phyloP scores from a whole-genome alignment of 1,284 basidiomycete species.

The Leccinum fuscescens region DNA sequence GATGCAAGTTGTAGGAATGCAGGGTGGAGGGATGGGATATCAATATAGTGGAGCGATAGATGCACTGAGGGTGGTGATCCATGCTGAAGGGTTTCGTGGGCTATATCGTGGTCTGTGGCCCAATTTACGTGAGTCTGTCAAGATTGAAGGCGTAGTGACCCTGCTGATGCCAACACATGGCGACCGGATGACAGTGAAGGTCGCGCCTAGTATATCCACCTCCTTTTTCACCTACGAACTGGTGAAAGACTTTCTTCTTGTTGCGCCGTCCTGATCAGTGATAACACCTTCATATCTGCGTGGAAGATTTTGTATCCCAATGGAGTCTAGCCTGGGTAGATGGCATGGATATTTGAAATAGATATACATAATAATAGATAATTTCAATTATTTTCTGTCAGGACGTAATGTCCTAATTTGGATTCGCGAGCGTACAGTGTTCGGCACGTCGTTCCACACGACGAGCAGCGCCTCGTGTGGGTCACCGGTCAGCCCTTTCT shows the following conservation, averaged over 20 bases:
- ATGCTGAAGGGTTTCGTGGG: constrained; percentile 71
- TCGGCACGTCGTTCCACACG: constrained; percentile 14
- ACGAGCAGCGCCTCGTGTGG: constrained; percentile 20
- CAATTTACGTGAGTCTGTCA: constrained; percentile 73
- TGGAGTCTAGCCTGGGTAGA: background rate
- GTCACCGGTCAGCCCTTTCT: constrained; percentile 1
- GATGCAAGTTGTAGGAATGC: constrained; percentile 94
- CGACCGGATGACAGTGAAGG: constrained; percentile 60
- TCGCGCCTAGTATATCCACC: constrained; percentile 89
- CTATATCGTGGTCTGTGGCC: constrained; percentile 90
- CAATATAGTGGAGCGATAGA: constrained; percentile 81
- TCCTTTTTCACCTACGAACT: constrained; percentile 81
- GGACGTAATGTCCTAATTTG: constrained; percentile 10
- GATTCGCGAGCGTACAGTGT: constrained; percentile 6
- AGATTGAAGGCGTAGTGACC: constrained; percentile 11
- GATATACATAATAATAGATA: constrained; percentile 9
- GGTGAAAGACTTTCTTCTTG: constrained; percentile 40
- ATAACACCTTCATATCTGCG: background rate
- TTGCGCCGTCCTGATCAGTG: constrained; percentile 14
- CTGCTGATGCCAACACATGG: constrained; percentile 4
- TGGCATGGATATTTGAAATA: background rate
- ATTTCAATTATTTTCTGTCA: constrained; percentile 4
- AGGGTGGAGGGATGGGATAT: constrained; percentile 53
- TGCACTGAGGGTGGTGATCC: constrained; percentile 68
- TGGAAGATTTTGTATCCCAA: background rate